Evolutionary conservation across 371 early-diverging fungal species (phyloP), one percentile per base, ranked within the genome.

Genomic region (Mucor plumbeus): DNA sequence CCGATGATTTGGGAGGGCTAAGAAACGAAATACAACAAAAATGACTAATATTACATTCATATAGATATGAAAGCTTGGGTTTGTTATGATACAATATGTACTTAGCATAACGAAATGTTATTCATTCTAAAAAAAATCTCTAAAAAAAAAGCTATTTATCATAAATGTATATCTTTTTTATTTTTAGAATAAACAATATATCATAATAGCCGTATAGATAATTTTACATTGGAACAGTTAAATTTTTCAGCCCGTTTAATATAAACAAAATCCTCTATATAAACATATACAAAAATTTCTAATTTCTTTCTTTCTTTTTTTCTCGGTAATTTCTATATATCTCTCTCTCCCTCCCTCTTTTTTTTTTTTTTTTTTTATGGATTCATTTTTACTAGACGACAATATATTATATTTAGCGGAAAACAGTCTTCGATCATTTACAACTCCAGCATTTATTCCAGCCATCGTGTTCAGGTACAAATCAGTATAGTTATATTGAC

Each of bases 391-490:
- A 15, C 40, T 65, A 21, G 26, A 59, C 11, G 35, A 59, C 34
- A 47, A 21, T 19, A n/a, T 26, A 31, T 26, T 11, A 33, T 68
- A 63, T 43, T 39, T 62, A n/a, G 65, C 68, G 26, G 68, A 62
- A 56, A 68, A 62, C 39, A 57, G 56, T 14, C 36, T 68, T 8
- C 7, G 58, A 17, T 43, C 63, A 21, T 58, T 68, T 26, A 63
- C 59, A 35, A 63, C 63, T 8, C 68, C 68, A 15, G 41, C 55
- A 9, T 38, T 68, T 38, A 39, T 63, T 13, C 63, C 68, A 38
- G 56, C 68, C 5, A 44, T 68, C 5, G 44, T 63, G 15, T 68
- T 56, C 34, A 68, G 68, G 68, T 68, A 57, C 50, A 10, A 10
- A 50, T 14, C 4, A 48, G n/a, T 0, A 13, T 6, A 8, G 8